A percentile compares a stretch with the other conserved stretches of the same genome.
Conservation (phyloP, 169 alveolate genomes). For the Cryptosporidium viatorum region DNA sequence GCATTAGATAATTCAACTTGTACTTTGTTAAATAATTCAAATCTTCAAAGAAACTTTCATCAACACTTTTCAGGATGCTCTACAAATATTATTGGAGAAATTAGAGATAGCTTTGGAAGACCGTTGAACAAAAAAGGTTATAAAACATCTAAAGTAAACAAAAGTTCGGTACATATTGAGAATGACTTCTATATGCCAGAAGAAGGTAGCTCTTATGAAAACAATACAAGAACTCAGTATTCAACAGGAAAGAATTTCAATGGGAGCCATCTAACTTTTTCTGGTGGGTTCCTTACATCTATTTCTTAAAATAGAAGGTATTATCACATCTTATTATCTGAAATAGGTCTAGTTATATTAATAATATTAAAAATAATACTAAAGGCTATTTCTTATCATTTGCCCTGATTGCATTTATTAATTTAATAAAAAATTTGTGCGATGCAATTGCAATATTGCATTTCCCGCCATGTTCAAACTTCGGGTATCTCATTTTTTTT, state of each 20-base stretch:
- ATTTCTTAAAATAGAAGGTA: background rate
- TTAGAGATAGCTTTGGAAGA: constrained; percentile 9
- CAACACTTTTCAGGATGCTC: constrained; percentile 63
- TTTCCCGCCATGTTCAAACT: background rate
- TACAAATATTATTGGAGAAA: constrained; percentile 35
- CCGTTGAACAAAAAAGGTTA: background rate
- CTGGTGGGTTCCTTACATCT: constrained; percentile 37
- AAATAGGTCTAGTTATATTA: background rate
- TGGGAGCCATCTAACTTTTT: constrained; percentile 46
- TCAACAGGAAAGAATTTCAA: constrained; percentile 9
- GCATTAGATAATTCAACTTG: background rate
- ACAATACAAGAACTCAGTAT: background rate
- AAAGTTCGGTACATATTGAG: constrained; percentile 31
- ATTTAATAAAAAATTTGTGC: no score
- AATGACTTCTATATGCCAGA: constrained; percentile 40
- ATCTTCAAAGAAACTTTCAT: constrained; percentile 6
- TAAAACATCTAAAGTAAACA: constrained; percentile 22
- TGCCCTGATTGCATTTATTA: no score
- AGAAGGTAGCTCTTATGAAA: constrained; percentile 20
- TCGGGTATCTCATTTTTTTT: background rate
- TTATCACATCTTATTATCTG: background rate
- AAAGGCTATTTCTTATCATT: no score
- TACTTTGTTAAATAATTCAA: background rate
- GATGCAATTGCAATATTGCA: background rate
- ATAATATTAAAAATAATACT: background rate